Evolutionary conservation across 306 rosid genomes (phyloP), one percentile per base, ranked within the genome.

Genomic region (Parietaria judaica): DNA sequence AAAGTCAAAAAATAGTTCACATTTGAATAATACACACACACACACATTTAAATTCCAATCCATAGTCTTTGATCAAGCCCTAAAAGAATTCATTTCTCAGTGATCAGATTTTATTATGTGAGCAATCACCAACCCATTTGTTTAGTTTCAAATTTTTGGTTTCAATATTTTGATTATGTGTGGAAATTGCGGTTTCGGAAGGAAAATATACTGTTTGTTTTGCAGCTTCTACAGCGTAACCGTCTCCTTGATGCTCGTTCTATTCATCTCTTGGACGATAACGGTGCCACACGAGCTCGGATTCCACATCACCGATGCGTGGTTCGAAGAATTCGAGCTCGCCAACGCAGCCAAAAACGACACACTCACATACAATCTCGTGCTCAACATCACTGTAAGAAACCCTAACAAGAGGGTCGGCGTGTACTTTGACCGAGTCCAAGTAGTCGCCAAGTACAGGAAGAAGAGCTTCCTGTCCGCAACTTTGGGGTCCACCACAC

Each of bases 341-440:
- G 6, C 3, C 45, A 5, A 41, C 31, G 31, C 31, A 41, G 45
- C 45, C 45, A n/a, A 49, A 49, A n/a, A n/a, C 14, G 10, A 49
- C 53, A 4, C 53, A n/a, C 53, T 49, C 9, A 0, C 4, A 11
- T 49, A 49, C 53, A n/a, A 49, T n/a, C 53, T 49, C 53, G 53
- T 6, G 53, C 14, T 49, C 53, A 49, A 49, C 15, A 49, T 49
- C 53, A 10, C 53, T 5, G 15, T 49, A 5, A 49, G 10, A 49
- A 49, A 49, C 53, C 53, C 53, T 49, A 49, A 49, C 53, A 10
- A 11, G 53, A 49, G 13, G 53, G 53, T 49, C 53, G 53, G 53
- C 5, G 53, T 49, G 14, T 49, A 49, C 53, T 49, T 49, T n/a
- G 53, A 49, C 53, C 53, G 10, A 11, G 14, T 49, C 53, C 14